Conservation (phyloP, 495 filamentous ascomycete genomes). For the Aspergillus hancockii region DNA sequence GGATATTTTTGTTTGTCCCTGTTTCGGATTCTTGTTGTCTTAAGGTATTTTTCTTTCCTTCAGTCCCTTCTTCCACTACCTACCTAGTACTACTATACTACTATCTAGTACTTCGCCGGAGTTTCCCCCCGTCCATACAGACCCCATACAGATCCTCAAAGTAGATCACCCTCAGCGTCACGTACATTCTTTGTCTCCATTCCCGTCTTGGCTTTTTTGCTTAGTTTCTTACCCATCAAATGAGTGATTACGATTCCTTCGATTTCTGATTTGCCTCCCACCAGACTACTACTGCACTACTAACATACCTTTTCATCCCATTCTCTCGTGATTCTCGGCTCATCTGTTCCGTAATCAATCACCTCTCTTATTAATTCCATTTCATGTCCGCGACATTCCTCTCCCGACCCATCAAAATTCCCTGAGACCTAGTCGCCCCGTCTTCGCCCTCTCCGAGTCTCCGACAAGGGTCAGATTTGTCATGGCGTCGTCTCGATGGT, state of each 20-base stretch:
- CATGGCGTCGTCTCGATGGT: constrained; percentile 59
- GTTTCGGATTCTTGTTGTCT: background rate
- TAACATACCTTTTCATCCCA: too few relatives aligned
- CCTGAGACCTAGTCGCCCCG: too few relatives aligned
- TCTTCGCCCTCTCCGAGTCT: background rate
- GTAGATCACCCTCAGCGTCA: too few relatives aligned
- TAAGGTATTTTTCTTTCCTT: background rate
- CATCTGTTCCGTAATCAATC: background rate
- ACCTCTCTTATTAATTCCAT: constrained; percentile 1
- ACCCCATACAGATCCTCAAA: too few relatives aligned
- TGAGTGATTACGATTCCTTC: background rate
- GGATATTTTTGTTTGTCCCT: constrained; percentile 2
- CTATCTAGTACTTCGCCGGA: too few relatives aligned
- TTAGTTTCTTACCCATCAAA: background rate
- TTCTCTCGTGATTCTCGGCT: too few relatives aligned
- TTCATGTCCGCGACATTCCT: constrained; percentile 4
- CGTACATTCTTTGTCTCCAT: too few relatives aligned
- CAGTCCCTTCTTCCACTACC: too few relatives aligned
- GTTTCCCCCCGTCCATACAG: too few relatives aligned
- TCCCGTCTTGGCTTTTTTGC: too few relatives aligned
- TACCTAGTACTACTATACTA: too few relatives aligned
- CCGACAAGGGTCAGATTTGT: constrained; percentile 2
- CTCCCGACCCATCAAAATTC: background rate
- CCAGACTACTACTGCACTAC: too few relatives aligned
- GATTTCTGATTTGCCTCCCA: background rate